A percentile compares a stretch with the other conserved stretches of the same genome.
Evolutionary conservation across 306 rosid species (phyloP).

Genomic region (Pueraria montana): DNA sequence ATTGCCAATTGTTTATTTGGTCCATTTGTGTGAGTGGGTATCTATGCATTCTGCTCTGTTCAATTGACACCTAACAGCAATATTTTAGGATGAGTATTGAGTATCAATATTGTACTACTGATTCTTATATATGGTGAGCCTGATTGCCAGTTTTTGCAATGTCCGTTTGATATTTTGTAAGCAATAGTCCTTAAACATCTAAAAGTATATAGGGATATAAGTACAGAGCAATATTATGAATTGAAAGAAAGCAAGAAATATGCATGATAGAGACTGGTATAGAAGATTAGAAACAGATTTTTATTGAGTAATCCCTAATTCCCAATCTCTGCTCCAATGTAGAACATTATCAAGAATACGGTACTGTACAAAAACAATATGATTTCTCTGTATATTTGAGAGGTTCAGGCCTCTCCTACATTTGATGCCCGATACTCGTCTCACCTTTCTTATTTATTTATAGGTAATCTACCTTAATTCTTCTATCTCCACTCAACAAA

Average conservation of each 20-base stretch:
- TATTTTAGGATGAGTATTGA: background rate
- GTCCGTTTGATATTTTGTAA: conserved; percentile 6
- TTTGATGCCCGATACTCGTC: no score
- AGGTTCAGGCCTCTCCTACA: no score
- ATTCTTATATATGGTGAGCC: background rate
- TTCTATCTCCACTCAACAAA: background rate
- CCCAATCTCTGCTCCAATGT: no score
- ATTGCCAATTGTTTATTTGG: conserved; percentile 31
- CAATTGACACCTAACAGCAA: conserved; percentile 5
- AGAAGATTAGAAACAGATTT: background rate
- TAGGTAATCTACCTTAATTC: no score
- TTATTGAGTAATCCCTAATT: no score
- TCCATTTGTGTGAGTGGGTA: background rate
- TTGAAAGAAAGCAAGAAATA: conserved; percentile 1
- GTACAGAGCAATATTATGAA: background rate
- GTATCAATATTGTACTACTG: conserved; percentile 6
- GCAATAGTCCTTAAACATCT: background rate
- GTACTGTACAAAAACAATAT: no score
- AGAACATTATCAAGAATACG: no score
- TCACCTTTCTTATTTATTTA: no score
- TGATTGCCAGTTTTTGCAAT: conserved; percentile 33
- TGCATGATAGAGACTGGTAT: background rate
- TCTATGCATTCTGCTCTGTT: conserved; percentile 7
- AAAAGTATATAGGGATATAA: background rate
- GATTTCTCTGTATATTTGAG: no score